A percentile compares a stretch with the other conserved stretches of the same genome.
These are phyloP conservation scores for Salvia miltiorrhiza DNA, from an alignment of 257 asterid species.

Conservation along the genomic window DNA sequence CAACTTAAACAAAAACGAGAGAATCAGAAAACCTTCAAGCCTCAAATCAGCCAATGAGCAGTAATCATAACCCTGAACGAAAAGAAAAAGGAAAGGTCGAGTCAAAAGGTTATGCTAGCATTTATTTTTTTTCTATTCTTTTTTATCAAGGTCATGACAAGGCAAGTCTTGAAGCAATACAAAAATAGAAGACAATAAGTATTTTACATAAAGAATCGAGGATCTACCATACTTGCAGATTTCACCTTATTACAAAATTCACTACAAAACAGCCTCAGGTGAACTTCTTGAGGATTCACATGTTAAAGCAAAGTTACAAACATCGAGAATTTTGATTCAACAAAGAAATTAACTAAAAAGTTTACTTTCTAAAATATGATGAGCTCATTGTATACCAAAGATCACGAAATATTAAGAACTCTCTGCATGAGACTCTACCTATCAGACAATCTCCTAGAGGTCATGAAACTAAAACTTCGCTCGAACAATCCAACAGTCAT, in stretches of 20 bases:
- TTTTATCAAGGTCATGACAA: not conserved
- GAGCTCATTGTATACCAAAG: slow-evolving; percentile 18
- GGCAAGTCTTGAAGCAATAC: slow-evolving; percentile 5
- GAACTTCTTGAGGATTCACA: not conserved
- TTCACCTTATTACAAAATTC: not conserved
- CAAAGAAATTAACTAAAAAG: slow-evolving; percentile 14
- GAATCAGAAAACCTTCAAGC: slow-evolving; percentile 40
- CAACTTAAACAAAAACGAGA: slow-evolving; percentile 21
- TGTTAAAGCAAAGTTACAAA: slow-evolving; percentile 14
- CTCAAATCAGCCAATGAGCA: slow-evolving; percentile 39
- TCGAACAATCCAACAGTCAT: slow-evolving; percentile 57
- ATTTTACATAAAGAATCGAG: slow-evolving; percentile 8
- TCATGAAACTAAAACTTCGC: slow-evolving; percentile 44
- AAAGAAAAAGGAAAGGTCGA: slow-evolving; percentile 25
- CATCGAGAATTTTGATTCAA: slow-evolving; percentile 1
- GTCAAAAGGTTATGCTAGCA: slow-evolving; percentile 39
- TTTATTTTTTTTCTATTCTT: not conserved
- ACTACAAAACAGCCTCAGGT: not conserved
- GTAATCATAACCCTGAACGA: slow-evolving; percentile 53
- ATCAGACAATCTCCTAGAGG: slow-evolving; percentile 45
- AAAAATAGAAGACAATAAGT: not conserved
- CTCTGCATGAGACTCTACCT: slow-evolving; percentile 33
- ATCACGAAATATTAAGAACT: slow-evolving; percentile 9
- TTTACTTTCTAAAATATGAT: slow-evolving; percentile 9
- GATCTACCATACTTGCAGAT: not conserved